These are phyloP conservation scores for Colletotrichum musicola DNA, from an alignment of 2,329 filamentous ascomycete genomes.

Conservation along the genomic window DNA sequence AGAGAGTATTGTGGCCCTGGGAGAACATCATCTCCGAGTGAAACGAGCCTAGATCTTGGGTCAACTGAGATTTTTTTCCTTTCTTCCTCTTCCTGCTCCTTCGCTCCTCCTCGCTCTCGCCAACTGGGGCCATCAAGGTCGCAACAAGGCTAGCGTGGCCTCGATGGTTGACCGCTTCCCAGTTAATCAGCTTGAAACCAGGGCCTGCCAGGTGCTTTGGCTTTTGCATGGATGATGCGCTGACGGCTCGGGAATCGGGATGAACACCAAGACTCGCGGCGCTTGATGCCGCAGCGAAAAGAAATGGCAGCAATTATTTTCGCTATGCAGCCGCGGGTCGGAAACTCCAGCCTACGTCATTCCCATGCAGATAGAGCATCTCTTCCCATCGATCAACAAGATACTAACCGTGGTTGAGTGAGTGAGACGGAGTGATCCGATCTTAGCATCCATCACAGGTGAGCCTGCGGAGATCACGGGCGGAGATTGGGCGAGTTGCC, in stretches of 20 bases:
- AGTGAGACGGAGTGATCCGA: neutral
- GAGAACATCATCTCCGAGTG: conserved; percentile 33
- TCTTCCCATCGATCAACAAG: neutral
- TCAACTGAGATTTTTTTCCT: conserved; percentile 2
- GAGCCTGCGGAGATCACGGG: conserved; percentile 10
- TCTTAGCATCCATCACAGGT: neutral
- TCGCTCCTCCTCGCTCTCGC: neutral
- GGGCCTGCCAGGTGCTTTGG: neutral
- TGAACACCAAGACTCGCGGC: conserved; percentile 5
- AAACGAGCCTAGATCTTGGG: conserved; percentile 33
- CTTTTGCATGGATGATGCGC: conserved; percentile 22
- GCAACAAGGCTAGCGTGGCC: neutral
- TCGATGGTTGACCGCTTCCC: conserved; percentile 6
- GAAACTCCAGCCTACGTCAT: conserved; percentile 14
- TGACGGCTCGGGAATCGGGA: neutral
- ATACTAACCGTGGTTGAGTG: no score
- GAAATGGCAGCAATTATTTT: conserved; percentile 13
- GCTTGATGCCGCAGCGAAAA: conserved; percentile 23
- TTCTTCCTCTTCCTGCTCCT: neutral
- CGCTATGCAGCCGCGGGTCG: conserved; percentile 13
- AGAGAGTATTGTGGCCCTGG: conserved; percentile 17
- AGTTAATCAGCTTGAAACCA: conserved; percentile 35
- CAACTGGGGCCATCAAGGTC: neutral
- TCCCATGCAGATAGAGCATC: neutral
- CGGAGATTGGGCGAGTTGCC: conserved; percentile 13